Evolutionary conservation across 1,284 basidiomycete genomes (phyloP), one percentile per base, ranked within the genome.

Genomic region (Ustilago shanxiensis): DNA sequence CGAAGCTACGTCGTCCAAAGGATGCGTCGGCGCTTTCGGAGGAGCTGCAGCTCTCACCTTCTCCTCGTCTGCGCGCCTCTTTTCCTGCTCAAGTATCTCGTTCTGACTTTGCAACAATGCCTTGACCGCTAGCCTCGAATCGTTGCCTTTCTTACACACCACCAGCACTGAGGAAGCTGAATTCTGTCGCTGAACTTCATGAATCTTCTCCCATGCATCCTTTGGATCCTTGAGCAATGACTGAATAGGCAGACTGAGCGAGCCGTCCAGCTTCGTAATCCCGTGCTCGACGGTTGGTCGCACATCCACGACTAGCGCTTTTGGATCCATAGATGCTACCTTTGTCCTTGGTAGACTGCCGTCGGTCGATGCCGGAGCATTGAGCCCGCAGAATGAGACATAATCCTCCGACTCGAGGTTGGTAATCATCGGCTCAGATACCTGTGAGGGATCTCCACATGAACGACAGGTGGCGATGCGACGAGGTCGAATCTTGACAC

Each of bases 261-360:
- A 94, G 0, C 88, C 88, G 3, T 92, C 91, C 24, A 98, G 85
- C 60, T 91, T 90, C 73, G 94, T 95, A 45, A 99, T 98, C 0
- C 91, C 92, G 85, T 91, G 98, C 86, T 98, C 95, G 0, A 90
- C 90, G 35, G 88, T 86, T 1, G 93, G 90, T 18, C 97, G 89
- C 7, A 97, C 95, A 79, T 99, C 97, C 18, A 99, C 87, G 10
- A 98, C 22, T 14, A 84, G 41, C 1, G 66, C 47, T 18, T 88
- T 66, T 41, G 83, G 87, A 72, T 88, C 82, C 29, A 35, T 89
- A 87, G 18, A 84, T 80, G 0, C 90, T 90, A 82, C 93, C 93
- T 1, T 91, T 89, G 28, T 77, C 22, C 73, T 56, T 1, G 54
- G 54, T 22, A 70, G 18, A 84, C 92, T 94, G 4, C 16, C 59